Evolutionary conservation across 768 basidiomycete species (phyloP).

Genomic region (Rhizopogon salebrosus): DNA sequence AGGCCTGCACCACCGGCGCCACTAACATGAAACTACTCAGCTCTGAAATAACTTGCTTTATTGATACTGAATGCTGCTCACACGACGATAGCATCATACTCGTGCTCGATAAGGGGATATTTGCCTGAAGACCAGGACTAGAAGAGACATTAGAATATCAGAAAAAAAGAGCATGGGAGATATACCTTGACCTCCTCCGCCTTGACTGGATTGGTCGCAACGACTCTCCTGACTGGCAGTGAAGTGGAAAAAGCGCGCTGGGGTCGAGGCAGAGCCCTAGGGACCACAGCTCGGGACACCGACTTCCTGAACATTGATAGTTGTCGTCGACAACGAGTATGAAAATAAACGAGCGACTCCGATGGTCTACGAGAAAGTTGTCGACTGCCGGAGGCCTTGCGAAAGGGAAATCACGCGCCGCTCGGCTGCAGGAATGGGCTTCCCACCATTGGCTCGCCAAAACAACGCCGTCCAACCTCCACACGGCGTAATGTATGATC

Average conservation of each 20-base stretch:
- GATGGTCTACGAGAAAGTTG: constrained; percentile 11
- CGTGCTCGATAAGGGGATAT: constrained; percentile 97
- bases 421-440: not conserved
- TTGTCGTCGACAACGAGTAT: constrained; percentile 14
- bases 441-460: constrained; percentile 2
- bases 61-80: constrained; percentile 39
- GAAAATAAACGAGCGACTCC: constrained; percentile 3
- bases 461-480: constrained; percentile 6
- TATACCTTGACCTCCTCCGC: constrained; percentile 78
- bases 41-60: not conserved
- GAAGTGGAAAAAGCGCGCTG: constrained; percentile 66
- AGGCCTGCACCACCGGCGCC: constrained; percentile 98
- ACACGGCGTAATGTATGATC: not conserved
- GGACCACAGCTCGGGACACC: constrained; percentile 31
- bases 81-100: constrained; percentile 99
- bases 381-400: constrained; percentile 7
- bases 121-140: constrained; percentile 80
- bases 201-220: constrained; percentile 68
- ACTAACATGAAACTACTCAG: constrained; percentile 36
- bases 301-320: constrained; percentile 61
- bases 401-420: constrained; percentile 5
- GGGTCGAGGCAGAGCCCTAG: constrained; percentile 42
- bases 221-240: constrained; percentile 51
- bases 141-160: constrained; percentile 7
- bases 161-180: constrained; percentile 7